Evolutionary conservation across 2,329 filamentous ascomycete genomes (phyloP).

Genomic region (Gnomoniopsis smithogilvyi): DNA sequence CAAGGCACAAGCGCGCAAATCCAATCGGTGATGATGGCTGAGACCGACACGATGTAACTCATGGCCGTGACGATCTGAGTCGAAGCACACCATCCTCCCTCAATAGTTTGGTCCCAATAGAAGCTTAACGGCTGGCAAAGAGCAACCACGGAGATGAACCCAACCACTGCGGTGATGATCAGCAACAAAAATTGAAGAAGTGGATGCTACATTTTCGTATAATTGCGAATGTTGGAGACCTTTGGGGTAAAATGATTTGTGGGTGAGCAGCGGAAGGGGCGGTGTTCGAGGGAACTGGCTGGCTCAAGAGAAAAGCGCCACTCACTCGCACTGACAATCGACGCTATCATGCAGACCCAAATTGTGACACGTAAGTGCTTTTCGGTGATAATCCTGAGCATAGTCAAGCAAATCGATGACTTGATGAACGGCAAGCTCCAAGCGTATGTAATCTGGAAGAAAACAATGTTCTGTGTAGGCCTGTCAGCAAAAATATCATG

Average conservation of each 20-base stretch:
- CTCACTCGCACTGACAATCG: background rate
- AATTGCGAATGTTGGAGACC: background rate
- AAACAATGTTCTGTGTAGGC: background rate
- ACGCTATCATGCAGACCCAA: background rate
- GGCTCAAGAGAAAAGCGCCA: background rate
- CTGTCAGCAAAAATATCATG: background rate
- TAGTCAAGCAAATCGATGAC: constrained; percentile 7
- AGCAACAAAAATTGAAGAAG: background rate
- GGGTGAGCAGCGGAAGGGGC: too few relatives aligned
- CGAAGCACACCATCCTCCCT: constrained; percentile 7
- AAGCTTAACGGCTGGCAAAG: background rate
- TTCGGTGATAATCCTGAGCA: constrained; percentile 8
- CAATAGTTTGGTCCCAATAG: constrained; percentile 2
- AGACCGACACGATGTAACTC: background rate
- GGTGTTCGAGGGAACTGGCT: too few relatives aligned
- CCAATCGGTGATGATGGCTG: constrained; percentile 8
- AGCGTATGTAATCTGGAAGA: constrained; percentile 8
- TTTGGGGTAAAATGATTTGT: too few relatives aligned
- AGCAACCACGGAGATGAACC: constrained; percentile 1
- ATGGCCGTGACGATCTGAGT: background rate
- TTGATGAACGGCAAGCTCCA: constrained; percentile 11
- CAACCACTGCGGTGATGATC: background rate
- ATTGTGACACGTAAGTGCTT: background rate
- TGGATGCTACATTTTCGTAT: background rate
- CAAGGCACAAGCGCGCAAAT: constrained; percentile 6